Evolutionary conservation across 2,329 filamentous ascomycete species (phyloP), one percentile per base, ranked within the genome.

Genomic region (Ceratocystis diversiconidia): DNA sequence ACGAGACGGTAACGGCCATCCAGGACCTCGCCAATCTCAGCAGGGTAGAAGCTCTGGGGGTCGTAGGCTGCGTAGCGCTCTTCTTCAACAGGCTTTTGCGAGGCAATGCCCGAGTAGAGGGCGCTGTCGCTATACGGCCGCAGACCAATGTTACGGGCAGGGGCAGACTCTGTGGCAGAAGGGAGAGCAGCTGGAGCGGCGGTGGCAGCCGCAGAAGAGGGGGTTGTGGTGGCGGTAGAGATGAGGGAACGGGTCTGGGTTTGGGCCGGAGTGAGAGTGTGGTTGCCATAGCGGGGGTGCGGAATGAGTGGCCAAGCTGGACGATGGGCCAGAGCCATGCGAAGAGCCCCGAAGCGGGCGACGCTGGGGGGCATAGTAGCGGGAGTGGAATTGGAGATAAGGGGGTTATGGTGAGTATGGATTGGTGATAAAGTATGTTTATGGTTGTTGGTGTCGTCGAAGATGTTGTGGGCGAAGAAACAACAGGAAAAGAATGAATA

Each of bases 1-100:
- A 73, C 65, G 1, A 77, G 70, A 67, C 75, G 70, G 66, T 77
- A 77, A 68, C 73, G 70, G 41, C 71, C 69, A 50, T 72, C 68
- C 19, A 77, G 69, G 1, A 73, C 70, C 52, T 75, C 73, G 28
- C 73, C 72, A 41, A 73, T 71, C 17, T 70, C 69, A 1, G 72
- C 72, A 22, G 74, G 73, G 66, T 75, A 74, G 68, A 73, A 75
- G 65, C 67, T 66, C 50, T 69, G 68, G 7, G 71, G 69, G 62
- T 69, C 69, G 48, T 73, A 73, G 61, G 69, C 67, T 28, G 63
- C 68, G 17, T 65, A 67, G 5, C 65, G 69, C 62, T 73, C 71
- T 59, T 73, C 72, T 64, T 73, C 72, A 6, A 73, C 62, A 5
- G 65, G 62, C 10, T 62, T 63, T 62, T 64, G 62, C 10, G 65